Percentiles rank a stretch among this genome's conserved stretches.
Conservation (phyloP, 75 land plant genomes). For the Cupressus sempervirens region DNA sequence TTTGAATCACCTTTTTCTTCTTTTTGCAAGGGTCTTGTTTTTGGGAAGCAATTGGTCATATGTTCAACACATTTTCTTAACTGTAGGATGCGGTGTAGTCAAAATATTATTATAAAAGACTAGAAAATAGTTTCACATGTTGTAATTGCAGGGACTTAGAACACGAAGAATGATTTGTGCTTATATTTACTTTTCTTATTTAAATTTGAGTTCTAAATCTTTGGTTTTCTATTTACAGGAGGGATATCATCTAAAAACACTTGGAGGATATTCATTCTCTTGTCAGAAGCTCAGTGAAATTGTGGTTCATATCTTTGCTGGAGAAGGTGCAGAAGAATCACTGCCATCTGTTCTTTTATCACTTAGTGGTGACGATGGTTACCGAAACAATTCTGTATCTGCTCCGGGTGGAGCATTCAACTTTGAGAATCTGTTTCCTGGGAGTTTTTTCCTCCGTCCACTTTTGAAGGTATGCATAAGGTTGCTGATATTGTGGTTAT, state of each 20-base stretch:
- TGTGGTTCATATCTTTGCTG: constrained; percentile 49
- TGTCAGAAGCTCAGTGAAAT: constrained; percentile 94
- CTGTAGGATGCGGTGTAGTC: not conserved
- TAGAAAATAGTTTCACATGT: not conserved
- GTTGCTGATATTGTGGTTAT: not conserved
- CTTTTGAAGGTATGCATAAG: constrained; percentile 63
- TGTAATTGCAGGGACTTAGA: not conserved
- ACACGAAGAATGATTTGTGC: not conserved
- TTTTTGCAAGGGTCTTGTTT: not conserved
- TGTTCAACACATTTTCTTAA: not conserved
- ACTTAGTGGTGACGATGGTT: constrained; percentile 97
- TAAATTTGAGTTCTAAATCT: not conserved
- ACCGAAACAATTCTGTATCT: constrained; percentile 81
- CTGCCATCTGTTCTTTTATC: constrained; percentile 87
- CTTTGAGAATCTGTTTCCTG: constrained; percentile 84
- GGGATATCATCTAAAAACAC: constrained; percentile 63
- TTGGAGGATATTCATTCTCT: constrained; percentile 62
- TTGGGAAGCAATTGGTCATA: not conserved
- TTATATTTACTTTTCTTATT: not conserved
- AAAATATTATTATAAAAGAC: not conserved
- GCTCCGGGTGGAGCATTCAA: constrained; percentile 53
- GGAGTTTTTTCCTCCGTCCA: constrained; percentile 93
- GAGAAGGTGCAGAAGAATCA: constrained; percentile 51
- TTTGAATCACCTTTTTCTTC: not conserved
- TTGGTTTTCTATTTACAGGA: constrained; percentile 36